Evolutionary conservation across 1,284 basidiomycete genomes (phyloP).

Genomic region (Mycosarcoma mackinlayi): DNA sequence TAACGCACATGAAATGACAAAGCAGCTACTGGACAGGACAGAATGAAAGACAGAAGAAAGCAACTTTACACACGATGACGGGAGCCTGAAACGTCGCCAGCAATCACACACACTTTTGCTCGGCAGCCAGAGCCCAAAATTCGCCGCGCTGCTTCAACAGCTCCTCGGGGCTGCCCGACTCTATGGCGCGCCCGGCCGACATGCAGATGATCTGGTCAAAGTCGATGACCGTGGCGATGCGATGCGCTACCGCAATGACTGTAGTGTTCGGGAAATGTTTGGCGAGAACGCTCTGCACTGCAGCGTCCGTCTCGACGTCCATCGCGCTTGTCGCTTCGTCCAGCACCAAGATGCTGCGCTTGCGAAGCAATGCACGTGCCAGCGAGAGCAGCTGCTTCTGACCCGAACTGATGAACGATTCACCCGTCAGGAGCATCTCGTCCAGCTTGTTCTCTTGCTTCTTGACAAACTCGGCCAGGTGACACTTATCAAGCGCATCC

Average conservation of each 20-base stretch:
- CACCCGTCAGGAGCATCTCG: slow-evolving; percentile 29
- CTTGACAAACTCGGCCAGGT: slow-evolving; percentile 56
- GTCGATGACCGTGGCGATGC: slow-evolving; percentile 79
- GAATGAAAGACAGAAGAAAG: no score
- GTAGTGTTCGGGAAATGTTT: slow-evolving; percentile 54
- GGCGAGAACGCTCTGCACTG: slow-evolving; percentile 76
- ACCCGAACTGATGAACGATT: slow-evolving; percentile 40
- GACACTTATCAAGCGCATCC: slow-evolving; percentile 57
- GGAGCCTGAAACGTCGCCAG: neutral
- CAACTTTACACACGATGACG: no score
- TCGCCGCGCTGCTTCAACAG: slow-evolving; percentile 41
- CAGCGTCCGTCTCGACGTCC: slow-evolving; percentile 45
- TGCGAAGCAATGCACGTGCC: slow-evolving; percentile 72
- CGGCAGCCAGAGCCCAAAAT: slow-evolving; percentile 53
- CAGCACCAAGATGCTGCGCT: slow-evolving; percentile 72
- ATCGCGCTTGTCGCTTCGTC: slow-evolving; percentile 70
- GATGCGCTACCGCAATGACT: slow-evolving; percentile 71
- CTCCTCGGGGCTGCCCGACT: slow-evolving; percentile 70
- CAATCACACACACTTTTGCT: slow-evolving; percentile 51
- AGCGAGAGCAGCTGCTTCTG: slow-evolving; percentile 69
- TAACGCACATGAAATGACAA: slow-evolving; percentile 1
- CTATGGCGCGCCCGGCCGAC: slow-evolving; percentile 76
- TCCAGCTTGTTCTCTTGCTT: slow-evolving; percentile 51
- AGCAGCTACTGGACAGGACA: neutral
- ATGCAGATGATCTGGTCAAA: slow-evolving; percentile 82